A percentile compares a stretch with the other conserved stretches of the same genome.
phyloP scores from a whole-genome alignment of 2,329 filamentous ascomycete genomes.

The Alternaria conjuncta region DNA sequence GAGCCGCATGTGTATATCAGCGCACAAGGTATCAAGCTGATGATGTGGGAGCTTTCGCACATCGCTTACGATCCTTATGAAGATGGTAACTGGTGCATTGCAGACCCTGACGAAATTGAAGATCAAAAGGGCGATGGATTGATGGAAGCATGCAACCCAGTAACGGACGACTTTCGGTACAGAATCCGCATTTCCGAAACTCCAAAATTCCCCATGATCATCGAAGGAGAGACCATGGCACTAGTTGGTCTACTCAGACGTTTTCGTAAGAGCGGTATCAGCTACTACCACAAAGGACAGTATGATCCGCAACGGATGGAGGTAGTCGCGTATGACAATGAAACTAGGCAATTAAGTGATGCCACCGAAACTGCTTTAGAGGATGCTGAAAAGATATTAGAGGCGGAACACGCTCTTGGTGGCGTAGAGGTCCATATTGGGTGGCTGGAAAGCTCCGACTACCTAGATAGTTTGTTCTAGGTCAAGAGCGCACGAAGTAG shows the following conservation, averaged over 20 bases:
- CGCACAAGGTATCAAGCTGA: not conserved
- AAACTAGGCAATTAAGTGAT: not conserved
- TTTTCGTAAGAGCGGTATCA: not conserved
- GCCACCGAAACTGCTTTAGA: not conserved
- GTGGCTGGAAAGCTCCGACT: not conserved
- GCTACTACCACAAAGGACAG: not conserved
- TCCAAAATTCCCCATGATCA: not conserved
- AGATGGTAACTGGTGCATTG: not conserved
- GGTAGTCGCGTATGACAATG: not conserved
- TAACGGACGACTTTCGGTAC: not conserved
- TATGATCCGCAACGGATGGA: not conserved
- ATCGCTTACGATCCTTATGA: not conserved
- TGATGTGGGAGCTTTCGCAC: not conserved
- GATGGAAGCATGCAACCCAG: not conserved
- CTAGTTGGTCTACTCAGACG: not conserved
- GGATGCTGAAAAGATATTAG: not conserved
- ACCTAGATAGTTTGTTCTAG: not conserved
- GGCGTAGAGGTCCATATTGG: not conserved
- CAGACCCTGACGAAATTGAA: not conserved
- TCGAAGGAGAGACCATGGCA: not conserved
- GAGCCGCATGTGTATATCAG: not conserved
- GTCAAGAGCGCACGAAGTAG: not conserved
- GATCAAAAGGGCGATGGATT: not conserved
- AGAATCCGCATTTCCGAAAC: not conserved
- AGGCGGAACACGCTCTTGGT: not conserved